Base-by-base conservation (phyloP, 805 yeast genomes). In the Metschnikowia similis region DNA sequence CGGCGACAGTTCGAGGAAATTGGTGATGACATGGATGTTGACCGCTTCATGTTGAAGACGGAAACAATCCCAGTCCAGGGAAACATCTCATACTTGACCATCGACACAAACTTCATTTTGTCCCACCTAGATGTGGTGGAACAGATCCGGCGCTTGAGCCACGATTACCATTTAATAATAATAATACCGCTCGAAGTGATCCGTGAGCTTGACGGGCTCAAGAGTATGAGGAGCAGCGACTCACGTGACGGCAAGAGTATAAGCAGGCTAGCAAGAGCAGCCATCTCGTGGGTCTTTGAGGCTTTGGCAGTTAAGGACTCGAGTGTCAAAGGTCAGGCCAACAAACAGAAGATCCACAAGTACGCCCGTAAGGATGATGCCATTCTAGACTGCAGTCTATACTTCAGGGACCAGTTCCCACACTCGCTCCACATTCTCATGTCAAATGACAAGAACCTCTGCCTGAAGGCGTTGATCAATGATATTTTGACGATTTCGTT, bases 71-170 rank as follows among this genome's bases (percentile, higher is more conserved):
- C 50, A 4, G 41, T 48, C 2, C 60, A 55, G 32, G 66, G 64
- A 2, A 62, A 63, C 47, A 39, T 55, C 8, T 65, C 82, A 10
- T 68, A 71, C 17, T 68, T 89, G 52, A 83, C 90, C 0, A 71
- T 89, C 0, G 97, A 91, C 62, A 91, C 97, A 2, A 91, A 91
- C 61, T 88, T 91, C 61, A 71, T 88, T 11, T 66, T 91, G 3
- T 80, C 89, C 1, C 90, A 89, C 61, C 65, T 89, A 40, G 64
- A 70, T 16, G 66, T 87, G 1, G 55, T 90, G 8, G 82, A 85
- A 42, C 75, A 75, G 0, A 61, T 91, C 27, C 64, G 75, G 3
- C 58, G 58, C 1, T 48, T 79, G 7, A 76, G 76, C 4, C 45
- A 55, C 0, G 51, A 65, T 10, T 83, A 72, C 58, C 71, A 75